Conservation (phyloP, 78 protist genomes). For the Dictyostelium capitatum region DNA sequence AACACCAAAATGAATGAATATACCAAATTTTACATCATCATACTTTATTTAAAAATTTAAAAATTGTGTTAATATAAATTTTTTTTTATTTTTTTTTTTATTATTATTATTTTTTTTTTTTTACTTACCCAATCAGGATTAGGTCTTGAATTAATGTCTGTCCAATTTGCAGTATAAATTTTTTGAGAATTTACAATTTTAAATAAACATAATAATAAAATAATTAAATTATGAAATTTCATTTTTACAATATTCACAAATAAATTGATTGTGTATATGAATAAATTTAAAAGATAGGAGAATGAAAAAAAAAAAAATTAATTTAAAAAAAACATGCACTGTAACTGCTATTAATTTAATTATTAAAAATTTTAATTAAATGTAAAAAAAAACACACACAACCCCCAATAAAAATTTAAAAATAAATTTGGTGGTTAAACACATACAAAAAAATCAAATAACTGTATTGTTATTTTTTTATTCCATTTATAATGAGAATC, state of each 20-base stretch:
- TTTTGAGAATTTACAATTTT: not conserved
- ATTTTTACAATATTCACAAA: not conserved
- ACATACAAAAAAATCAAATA: no score
- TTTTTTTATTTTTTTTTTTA: not conserved
- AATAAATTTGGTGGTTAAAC: no score
- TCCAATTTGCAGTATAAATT: constrained; percentile 17
- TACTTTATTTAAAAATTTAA: constrained; percentile 7
- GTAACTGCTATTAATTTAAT: no score
- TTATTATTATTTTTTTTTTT: not conserved
- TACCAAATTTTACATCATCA: constrained; percentile 73
- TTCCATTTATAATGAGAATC: no score
- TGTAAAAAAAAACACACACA: no score
- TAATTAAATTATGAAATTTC: not conserved
- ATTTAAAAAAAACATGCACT: no score
- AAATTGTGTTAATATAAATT: not conserved
- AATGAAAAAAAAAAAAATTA: no score
- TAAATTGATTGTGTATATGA: no score
- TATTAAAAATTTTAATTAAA: no score
- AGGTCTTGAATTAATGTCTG: constrained; percentile 53
- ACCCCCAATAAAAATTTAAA: no score
- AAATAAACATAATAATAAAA: not conserved
- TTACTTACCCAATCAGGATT: constrained; percentile 25
- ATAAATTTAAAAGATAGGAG: no score
- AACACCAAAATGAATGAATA: constrained; percentile 84
- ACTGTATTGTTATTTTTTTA: no score